phyloP scores from a whole-genome alignment of 2,329 filamentous ascomycete genomes.

The Phyllosticta citriasiana region DNA sequence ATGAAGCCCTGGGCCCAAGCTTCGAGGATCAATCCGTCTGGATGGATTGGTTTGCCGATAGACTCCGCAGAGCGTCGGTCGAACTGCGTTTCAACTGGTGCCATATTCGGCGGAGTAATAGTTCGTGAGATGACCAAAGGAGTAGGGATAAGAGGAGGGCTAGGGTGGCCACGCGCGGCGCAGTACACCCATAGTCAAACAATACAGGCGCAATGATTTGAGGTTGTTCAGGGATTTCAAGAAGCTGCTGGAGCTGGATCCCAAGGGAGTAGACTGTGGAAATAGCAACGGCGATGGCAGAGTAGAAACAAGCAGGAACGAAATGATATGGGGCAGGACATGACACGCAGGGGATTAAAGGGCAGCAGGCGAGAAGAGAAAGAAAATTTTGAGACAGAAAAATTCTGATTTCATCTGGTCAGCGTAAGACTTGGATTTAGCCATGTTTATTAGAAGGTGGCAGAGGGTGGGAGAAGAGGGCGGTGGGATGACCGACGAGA shows the following conservation, averaged over 20 bases:
- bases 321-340: neutral
- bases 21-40: conserved; percentile 27
- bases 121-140: neutral
- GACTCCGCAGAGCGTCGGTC: neutral
- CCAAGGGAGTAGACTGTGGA: accelerated
- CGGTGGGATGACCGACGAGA: neutral
- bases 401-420: neutral
- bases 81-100: neutral
- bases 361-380: neutral
- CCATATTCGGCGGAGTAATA: neutral
- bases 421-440: neutral
- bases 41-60: conserved; percentile 22
- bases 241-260: neutral
- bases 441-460: neutral
- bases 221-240: neutral
- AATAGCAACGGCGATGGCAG: neutral
- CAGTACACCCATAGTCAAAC: neutral
- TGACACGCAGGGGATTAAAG: neutral
- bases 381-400: neutral
- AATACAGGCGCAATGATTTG: neutral
- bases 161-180: neutral
- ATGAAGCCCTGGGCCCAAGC: conserved; percentile 32
- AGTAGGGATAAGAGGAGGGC: neutral
- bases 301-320: neutral
- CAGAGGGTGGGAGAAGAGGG: neutral